Conservation (phyloP, 371 early-diverging fungal species). For the Mucor indicus region DNA sequence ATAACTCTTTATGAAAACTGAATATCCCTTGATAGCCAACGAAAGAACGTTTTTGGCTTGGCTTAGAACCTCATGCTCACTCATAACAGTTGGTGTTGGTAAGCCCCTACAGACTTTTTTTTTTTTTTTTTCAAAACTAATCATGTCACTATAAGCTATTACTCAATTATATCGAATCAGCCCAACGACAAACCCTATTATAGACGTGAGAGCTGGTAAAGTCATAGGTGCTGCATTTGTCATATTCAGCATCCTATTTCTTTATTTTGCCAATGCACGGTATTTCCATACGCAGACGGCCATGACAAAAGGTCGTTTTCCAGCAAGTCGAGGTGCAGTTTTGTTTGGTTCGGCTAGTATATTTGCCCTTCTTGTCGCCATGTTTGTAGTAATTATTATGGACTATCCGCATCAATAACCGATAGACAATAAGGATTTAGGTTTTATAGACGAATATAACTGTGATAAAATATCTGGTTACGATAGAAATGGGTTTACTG, state of each 20-base stretch:
- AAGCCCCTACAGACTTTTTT: constrained; percentile 6
- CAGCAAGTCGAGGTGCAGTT: constrained; percentile 69
- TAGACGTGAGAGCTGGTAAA: constrained; percentile 29
- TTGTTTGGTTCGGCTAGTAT: constrained; percentile 47
- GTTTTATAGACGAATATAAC: no score
- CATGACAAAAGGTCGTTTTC: constrained; percentile 67
- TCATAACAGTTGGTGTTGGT: constrained; percentile 77
- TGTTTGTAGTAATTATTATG: constrained; percentile 40
- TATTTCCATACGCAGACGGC: constrained; percentile 72
- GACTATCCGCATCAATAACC: no score
- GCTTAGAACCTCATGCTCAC: constrained; percentile 71
- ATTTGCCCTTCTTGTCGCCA: constrained; percentile 45
- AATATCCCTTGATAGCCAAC: constrained; percentile 69
- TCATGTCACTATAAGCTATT: no score
- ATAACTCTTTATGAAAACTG: no score
- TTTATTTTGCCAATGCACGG: constrained; percentile 63
- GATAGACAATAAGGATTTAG: no score
- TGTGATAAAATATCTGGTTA: no score
- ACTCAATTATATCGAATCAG: constrained; percentile 69
- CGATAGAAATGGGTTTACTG: no score
- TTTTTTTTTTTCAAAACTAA: not conserved
- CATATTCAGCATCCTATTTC: constrained; percentile 62
- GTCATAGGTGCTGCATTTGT: constrained; percentile 62
- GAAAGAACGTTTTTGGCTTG: constrained; percentile 82
- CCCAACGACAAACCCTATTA: constrained; percentile 5